Base-by-base conservation (phyloP, 768 basidiomycete species). In the Rhodotorula graminis region DNA sequence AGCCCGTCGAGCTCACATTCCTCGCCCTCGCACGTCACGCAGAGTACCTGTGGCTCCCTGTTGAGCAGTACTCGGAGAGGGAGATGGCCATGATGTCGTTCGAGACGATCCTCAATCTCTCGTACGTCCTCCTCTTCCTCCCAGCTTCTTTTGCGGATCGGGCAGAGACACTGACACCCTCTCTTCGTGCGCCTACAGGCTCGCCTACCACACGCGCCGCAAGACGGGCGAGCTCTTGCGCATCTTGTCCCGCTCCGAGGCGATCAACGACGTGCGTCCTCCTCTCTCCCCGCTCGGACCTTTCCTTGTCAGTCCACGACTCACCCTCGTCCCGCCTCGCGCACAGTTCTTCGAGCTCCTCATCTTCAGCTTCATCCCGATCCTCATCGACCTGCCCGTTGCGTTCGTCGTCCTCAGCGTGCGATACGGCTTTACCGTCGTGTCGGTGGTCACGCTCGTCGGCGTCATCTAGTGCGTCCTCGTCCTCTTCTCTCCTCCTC, bases 41-140 rank as follows among this genome's bases (percentile, higher is more conserved):
- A 64, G 65, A 89, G 87, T 83, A 85, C 44, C 83, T 92, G 6
- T 94, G 92, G 90, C 86, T 89, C 4, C 91, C 92, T 2, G 89
- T 98, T 56, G 90, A 92, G 86, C 91, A 73, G 57, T 73, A 61
- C 67, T 52, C 47, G 15, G 74, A 74, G 62, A 47, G 76, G 88
- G 90, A 91, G 81, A 93, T 95, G 92, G 89, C 89, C 3, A 85
- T 88, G 77, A 83, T 93, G 64, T 89, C 92, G 18, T 91, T 90
- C 81, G 87, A 93, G 71, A 93, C 95, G 78, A 82, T 96, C 4
- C 84, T 97, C 18, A 90, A 91, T 46, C 59, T 67, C 86, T 97
- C 9, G 91, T 29, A 9, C 27, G 53, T 55, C n/a, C 53, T 15
- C 27, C 16, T 37, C 37, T 9, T 37, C 37, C 12, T 10, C n/a